phyloP scores from a whole-genome alignment of 306 rosid genomes.

The Fragaria nilgerrensis region DNA sequence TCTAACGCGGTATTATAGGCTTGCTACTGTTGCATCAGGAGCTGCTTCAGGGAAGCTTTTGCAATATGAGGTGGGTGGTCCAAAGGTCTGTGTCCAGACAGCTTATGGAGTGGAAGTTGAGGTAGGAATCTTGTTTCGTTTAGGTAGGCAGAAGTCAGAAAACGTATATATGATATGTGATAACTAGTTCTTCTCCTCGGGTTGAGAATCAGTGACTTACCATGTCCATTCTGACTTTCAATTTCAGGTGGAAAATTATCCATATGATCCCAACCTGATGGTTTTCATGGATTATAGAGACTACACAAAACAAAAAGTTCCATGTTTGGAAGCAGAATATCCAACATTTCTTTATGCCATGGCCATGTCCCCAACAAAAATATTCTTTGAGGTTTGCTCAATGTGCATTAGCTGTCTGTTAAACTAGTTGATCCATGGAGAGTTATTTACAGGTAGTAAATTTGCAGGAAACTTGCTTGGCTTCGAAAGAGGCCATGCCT shows the following conservation, averaged over 20 bases:
- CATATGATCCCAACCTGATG: conserved; percentile 93
- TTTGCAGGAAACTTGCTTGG: conserved; percentile 96
- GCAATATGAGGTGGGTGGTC: conserved; percentile 99
- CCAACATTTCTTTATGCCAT: conserved; percentile 95
- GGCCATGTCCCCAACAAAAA: conserved; percentile 89
- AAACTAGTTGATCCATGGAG: conserved; percentile 16
- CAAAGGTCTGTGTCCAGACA: conserved; percentile 95
- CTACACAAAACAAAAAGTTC: conserved; percentile 53
- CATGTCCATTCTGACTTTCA: not conserved
- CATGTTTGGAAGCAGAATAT: conserved; percentile 59
- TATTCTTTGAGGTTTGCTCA: conserved; percentile 86
- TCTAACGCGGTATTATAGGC: conserved; percentile 78
- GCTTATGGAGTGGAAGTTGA: conserved; percentile 99
- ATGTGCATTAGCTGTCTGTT: conserved; percentile 20
- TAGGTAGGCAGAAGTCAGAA: not conserved
- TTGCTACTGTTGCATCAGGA: conserved; percentile 99
- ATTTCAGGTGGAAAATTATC: conserved; percentile 87
- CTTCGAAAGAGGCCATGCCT: conserved; percentile 95
- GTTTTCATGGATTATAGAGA: conserved; percentile 99
- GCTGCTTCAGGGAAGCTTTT: conserved; percentile 98
- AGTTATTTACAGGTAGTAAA: conserved; percentile 19
- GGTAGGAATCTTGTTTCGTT: conserved; percentile 43
- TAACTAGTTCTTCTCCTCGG: not conserved
- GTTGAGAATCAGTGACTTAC: not conserved
- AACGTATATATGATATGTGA: not conserved